Conservation (phyloP, 2,329 filamentous ascomycete species). For the Phialophora verrucosa region DNA sequence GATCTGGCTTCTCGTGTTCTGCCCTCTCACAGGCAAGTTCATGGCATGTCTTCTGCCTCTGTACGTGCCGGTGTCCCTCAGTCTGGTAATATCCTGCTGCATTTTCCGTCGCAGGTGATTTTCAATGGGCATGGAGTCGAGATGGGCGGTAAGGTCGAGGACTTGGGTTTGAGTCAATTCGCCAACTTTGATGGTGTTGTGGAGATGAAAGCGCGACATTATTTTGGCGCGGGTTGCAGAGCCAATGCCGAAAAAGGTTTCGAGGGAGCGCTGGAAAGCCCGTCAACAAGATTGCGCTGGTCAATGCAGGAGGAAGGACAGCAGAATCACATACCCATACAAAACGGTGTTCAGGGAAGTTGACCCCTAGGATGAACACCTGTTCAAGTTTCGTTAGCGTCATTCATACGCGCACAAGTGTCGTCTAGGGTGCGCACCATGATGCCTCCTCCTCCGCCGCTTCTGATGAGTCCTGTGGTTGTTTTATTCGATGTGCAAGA, state of each 20-base stretch:
- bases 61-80: conserved; percentile 91
- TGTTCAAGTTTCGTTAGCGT: conserved; percentile 43
- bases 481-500: not conserved
- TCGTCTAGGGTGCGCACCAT: not conserved
- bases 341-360: conserved; percentile 81
- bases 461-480: not conserved
- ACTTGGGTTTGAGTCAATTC: conserved; percentile 76
- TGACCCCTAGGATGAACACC: conserved; percentile 86
- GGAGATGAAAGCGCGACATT: conserved; percentile 87
- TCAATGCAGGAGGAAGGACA: conserved; percentile 21
- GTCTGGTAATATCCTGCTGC: conserved; percentile 79
- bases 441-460: not conserved
- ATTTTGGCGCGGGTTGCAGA: conserved; percentile 71
- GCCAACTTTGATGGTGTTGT: conserved; percentile 79
- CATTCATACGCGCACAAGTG: not conserved
- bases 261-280: conserved; percentile 60
- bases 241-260: conserved; percentile 86
- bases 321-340: conserved; percentile 70
- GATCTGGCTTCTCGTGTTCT: conserved; percentile 80
- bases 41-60: conserved; percentile 90
- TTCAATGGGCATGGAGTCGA: conserved; percentile 92
- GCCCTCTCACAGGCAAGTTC: conserved; percentile 87
- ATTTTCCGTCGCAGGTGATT: conserved; percentile 80
- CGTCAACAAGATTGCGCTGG: conserved; percentile 12
- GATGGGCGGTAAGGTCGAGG: conserved; percentile 79